Conservation (phyloP, 2,329 filamentous ascomycete genomes). For the Monascus ruber region DNA sequence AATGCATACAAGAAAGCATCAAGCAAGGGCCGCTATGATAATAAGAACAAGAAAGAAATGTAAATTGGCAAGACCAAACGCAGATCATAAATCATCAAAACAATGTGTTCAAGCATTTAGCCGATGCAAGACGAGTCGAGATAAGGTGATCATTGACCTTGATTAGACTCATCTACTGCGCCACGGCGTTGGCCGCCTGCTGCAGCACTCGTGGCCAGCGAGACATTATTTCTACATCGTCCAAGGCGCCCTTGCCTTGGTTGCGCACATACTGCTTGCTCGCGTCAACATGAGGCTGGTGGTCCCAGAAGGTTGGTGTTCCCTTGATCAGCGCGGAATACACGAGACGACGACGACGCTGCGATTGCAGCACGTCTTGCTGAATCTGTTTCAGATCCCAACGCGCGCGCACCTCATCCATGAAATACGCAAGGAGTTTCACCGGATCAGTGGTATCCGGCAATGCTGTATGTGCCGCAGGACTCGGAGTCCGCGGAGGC, state of each 20-base stretch:
- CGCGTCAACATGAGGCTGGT: conserved; percentile 50
- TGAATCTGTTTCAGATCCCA: conserved; percentile 79
- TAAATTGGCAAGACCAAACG: no score
- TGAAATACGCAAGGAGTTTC: conserved; percentile 52
- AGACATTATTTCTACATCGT: conserved; percentile 31
- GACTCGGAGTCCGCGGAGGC: conserved; percentile 29
- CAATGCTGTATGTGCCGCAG: conserved; percentile 17
- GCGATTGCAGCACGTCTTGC: conserved; percentile 59
- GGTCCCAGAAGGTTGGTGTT: conserved; percentile 73
- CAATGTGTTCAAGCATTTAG: no score
- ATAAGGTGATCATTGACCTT: neutral
- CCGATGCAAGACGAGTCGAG: neutral
- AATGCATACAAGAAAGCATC: neutral
- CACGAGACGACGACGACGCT: conserved; percentile 66
- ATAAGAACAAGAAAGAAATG: no score
- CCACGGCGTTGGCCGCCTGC: conserved; percentile 18
- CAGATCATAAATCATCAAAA: no score
- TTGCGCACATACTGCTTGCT: conserved; percentile 62
- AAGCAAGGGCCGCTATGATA: no score
- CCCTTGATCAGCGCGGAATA: conserved; percentile 71
- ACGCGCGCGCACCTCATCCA: conserved; percentile 58
- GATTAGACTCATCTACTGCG: neutral
- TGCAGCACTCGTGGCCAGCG: conserved; percentile 30
- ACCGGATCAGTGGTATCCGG: conserved; percentile 21
- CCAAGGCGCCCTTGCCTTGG: conserved; percentile 29